A percentile compares a stretch with the other conserved stretches of the same genome.
These are phyloP conservation scores for Globisporangium abappressorium DNA, from an alignment of 352 stramenopile species.

Conservation along the genomic window DNA sequence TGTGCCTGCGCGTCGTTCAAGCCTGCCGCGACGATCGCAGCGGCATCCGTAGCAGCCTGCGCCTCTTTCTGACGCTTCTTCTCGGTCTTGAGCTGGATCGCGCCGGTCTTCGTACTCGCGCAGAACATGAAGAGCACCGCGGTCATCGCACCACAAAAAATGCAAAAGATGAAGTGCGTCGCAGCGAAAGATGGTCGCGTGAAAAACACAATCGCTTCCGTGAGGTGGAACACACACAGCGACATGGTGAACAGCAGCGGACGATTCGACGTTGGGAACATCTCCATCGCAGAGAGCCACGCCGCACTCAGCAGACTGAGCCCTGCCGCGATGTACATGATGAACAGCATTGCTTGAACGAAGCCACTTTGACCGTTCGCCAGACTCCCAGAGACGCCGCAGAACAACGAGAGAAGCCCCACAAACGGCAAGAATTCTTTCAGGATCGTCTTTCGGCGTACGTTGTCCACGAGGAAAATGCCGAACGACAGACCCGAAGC, in stretches of 20 bases:
- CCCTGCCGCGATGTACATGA: slow-evolving; percentile 63
- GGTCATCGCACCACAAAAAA: slow-evolving; percentile 41
- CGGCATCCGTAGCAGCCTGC: slow-evolving; percentile 18
- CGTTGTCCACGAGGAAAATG: slow-evolving; percentile 79
- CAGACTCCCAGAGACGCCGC: slow-evolving; percentile 44
- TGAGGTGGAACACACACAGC: slow-evolving; percentile 60
- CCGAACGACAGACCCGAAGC: slow-evolving; percentile 60
- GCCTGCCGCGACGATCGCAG: slow-evolving; percentile 19
- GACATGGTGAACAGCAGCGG: slow-evolving; percentile 68
- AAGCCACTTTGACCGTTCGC: slow-evolving; percentile 32
- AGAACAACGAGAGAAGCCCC: slow-evolving; percentile 55
- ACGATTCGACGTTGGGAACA: slow-evolving; percentile 69
- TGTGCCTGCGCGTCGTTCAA: slow-evolving; percentile 24
- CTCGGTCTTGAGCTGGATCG: slow-evolving; percentile 85
- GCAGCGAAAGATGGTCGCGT: slow-evolving; percentile 58
- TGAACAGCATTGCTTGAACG: slow-evolving; percentile 47
- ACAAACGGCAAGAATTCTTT: slow-evolving; percentile 85
- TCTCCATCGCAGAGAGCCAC: slow-evolving; percentile 74
- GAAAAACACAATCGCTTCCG: slow-evolving; percentile 56
- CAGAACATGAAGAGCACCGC: slow-evolving; percentile 71
- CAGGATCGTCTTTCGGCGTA: slow-evolving; percentile 87
- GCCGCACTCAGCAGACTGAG: slow-evolving; percentile 73
- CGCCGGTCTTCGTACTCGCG: slow-evolving; percentile 75
- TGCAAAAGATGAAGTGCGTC: slow-evolving; percentile 53
- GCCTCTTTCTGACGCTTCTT: slow-evolving; percentile 66